Percentiles rank a stretch among this genome's conserved stretches.
Evolutionary conservation across 2,329 filamentous ascomycete genomes (phyloP).

Genomic region (Trichophyton simii): DNA sequence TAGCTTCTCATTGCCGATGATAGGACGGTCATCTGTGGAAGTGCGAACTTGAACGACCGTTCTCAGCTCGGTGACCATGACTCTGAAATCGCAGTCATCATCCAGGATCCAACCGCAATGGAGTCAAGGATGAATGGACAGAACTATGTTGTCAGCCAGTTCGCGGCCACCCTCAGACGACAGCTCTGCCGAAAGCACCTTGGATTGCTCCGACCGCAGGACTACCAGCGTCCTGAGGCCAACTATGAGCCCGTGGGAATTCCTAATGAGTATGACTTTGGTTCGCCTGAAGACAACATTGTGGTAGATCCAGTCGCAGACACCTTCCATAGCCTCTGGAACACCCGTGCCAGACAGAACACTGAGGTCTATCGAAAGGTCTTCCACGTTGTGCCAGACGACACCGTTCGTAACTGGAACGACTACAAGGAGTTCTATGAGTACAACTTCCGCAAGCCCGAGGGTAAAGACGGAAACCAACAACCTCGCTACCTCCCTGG

Average conservation of each 20-base stretch:
- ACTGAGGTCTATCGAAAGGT: conserved; percentile 49
- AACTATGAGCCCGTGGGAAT: conserved; percentile 48
- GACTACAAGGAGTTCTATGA: conserved; percentile 53
- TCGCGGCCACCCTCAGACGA: conserved; percentile 68
- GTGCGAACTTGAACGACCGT: conserved; percentile 55
- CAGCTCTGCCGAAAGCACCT: conserved; percentile 86
- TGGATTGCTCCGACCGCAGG: conserved; percentile 63
- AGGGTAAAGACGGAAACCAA: conserved; percentile 28
- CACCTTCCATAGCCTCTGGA: conserved; percentile 45
- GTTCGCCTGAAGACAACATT: conserved; percentile 34
- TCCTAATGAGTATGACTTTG: conserved; percentile 45
- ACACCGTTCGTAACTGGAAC: conserved; percentile 46
- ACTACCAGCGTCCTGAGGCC: conserved; percentile 46
- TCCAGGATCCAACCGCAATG: conserved; percentile 62
- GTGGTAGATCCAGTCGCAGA: conserved; percentile 49
- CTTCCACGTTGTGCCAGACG: conserved; percentile 51
- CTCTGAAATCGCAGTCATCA: conserved; percentile 78
- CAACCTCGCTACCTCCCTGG: conserved; percentile 61
- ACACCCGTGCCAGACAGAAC: conserved; percentile 45
- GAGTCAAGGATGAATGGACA: conserved; percentile 61
- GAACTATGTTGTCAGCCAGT: conserved; percentile 58
- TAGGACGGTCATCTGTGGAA: conserved; percentile 67
- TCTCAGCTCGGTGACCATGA: conserved; percentile 76
- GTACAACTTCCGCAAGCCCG: conserved; percentile 43
- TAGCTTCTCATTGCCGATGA: conserved; percentile 64